phyloP scores from a whole-genome alignment of 805 yeast species.

The Hanseniaspora valbyensis region DNA sequence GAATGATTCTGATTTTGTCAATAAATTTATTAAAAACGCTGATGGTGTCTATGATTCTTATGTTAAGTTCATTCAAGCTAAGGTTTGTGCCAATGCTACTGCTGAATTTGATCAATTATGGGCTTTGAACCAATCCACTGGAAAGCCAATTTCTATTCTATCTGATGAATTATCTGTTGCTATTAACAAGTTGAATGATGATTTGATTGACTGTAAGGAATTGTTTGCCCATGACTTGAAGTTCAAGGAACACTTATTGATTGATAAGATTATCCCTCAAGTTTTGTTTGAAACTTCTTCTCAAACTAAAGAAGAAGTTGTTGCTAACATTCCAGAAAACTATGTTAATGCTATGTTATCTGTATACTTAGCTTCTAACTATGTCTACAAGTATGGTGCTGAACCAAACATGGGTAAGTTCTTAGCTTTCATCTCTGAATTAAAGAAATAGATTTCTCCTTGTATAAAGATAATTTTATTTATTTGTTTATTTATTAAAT shows the following conservation, averaged over 20 bases:
- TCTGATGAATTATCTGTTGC: constrained; percentile 77
- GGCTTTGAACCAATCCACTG: constrained; percentile 57
- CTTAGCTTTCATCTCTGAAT: constrained; percentile 53
- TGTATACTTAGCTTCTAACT: constrained; percentile 70
- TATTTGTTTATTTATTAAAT: too few species aligned
- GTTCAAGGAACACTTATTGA: constrained; percentile 61
- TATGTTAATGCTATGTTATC: constrained; percentile 84
- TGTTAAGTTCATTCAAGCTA: constrained; percentile 70
- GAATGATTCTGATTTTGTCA: constrained; percentile 70
- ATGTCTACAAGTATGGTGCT: constrained; percentile 71
- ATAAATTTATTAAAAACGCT: constrained; percentile 52
- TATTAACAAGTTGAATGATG: constrained; percentile 76
- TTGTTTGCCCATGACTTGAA: constrained; percentile 71
- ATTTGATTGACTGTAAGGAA: constrained; percentile 66
- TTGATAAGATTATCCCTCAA: constrained; percentile 67
- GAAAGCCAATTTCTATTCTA: constrained; percentile 50
- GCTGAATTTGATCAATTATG: constrained; percentile 80
- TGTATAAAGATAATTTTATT: too few species aligned
- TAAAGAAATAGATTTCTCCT: constrained; percentile 33
- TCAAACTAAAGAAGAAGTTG: constrained; percentile 43
- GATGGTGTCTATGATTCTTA: constrained; percentile 57
- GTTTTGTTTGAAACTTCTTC: constrained; percentile 56
- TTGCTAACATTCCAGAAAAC: constrained; percentile 72
- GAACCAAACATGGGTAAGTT: constrained; percentile 71
- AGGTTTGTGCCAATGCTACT: constrained; percentile 65